Base-by-base conservation (phyloP, 768 basidiomycete genomes). In the Mycena galericulata region DNA sequence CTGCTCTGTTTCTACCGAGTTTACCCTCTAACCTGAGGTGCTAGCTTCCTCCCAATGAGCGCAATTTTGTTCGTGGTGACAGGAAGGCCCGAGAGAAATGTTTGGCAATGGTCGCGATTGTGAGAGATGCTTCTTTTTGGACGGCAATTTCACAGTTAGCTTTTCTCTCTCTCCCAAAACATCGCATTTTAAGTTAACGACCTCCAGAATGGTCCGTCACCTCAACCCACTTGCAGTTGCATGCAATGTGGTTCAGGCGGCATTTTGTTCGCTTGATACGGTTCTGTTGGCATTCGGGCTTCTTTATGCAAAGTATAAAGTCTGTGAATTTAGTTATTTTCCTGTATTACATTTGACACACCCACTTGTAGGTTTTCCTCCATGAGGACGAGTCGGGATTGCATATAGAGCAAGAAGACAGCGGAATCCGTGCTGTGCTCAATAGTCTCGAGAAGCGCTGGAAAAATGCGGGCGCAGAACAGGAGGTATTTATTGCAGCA, bases 61-160 rank as follows among this genome's bases (percentile, higher is more conserved):
- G n/a, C n/a, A n/a, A n/a, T n/a, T n/a, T 78, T 15, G 36, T 75
- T 15, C 72, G 68, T 2, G 78, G 76, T 15, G 75, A 81, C 59
- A 59, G 59, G 32, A 69, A 69, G 18, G 73, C 77, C 15, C 56
- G 73, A 46, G 59, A 14, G 12, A 81, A 78, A 67, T 66, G 80
- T 17, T 12, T 34, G 15, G 51, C 72, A 58, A 81, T 81, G 74
- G 62, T 79, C 14, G 29, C 20, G 1, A 64, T 78, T 14, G 78
- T 83, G 17, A 55, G 75, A 29, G 66, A 78, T 62, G 17, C 51
- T 12, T 22, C 56, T 11, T 82, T 82, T 58, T 83, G 79, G 81
- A 43, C 73, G 20, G 53, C 69, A 3, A 62, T 80, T 22, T 55
- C 74, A 56, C 54, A 72, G 78, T 82, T 72, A 55, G 67, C 71